These are phyloP conservation scores for Chloromonas sp. DNA, from an alignment of 163 green algal species.

Conservation along the genomic window DNA sequence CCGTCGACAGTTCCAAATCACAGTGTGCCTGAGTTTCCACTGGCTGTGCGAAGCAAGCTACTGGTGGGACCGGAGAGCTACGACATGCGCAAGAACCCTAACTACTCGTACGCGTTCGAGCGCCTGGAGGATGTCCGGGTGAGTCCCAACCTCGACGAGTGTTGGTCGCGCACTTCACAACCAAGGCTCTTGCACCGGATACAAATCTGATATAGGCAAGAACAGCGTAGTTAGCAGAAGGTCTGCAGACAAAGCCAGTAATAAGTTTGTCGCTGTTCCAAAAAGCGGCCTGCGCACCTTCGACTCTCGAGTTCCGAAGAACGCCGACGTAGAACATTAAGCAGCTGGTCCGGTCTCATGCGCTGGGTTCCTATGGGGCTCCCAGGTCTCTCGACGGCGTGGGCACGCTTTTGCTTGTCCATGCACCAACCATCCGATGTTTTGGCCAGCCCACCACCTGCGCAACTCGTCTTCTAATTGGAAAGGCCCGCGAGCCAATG, in stretches of 20 bases:
- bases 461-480: too few relatives aligned
- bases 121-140: constrained; percentile 19
- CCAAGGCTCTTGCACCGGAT: background rate
- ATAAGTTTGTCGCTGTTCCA: background rate
- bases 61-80: constrained; percentile 34
- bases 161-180: background rate
- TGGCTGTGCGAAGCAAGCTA: constrained; percentile 37
- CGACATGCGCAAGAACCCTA: constrained; percentile 21
- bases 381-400: too few relatives aligned
- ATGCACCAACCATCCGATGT: too few relatives aligned
- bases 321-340: too few relatives aligned
- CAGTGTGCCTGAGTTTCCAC: constrained; percentile 31
- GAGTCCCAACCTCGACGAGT: background rate
- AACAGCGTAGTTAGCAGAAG: too few relatives aligned
- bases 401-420: too few relatives aligned
- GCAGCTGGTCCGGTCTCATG: too few relatives aligned
- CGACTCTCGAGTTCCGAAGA: too few relatives aligned
- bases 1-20: background rate
- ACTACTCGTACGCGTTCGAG: constrained; percentile 25
- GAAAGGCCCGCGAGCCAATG: too few relatives aligned
- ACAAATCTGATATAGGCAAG: background rate
- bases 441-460: too few relatives aligned
- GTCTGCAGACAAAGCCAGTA: too few relatives aligned
- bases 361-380: too few relatives aligned
- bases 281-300: background rate